Evolutionary conservation across 2,329 filamentous ascomycete species (phyloP).

Genomic region (Hymenoscyphus fraxineus): DNA sequence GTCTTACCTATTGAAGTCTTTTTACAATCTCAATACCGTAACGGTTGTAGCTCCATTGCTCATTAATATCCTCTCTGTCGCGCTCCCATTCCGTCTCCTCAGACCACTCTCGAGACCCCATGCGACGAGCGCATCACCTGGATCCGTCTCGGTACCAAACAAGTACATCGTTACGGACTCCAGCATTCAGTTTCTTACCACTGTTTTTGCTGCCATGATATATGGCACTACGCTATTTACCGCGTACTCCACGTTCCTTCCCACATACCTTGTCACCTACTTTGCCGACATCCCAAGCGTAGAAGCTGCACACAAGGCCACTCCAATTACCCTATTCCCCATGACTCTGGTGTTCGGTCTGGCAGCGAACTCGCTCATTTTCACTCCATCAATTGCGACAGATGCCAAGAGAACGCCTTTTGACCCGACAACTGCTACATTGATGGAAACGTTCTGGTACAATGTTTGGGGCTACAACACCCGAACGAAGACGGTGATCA

Average conservation of each 20-base stretch:
- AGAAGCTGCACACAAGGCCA: slow-evolving; percentile 61
- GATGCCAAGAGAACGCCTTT: slow-evolving; percentile 53
- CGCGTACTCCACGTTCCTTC: slow-evolving; percentile 67
- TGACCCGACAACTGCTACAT: slow-evolving; percentile 59
- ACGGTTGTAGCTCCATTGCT: slow-evolving; percentile 59
- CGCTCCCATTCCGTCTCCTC: slow-evolving; percentile 71
- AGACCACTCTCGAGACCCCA: slow-evolving; percentile 65
- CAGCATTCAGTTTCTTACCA: slow-evolving; percentile 60
- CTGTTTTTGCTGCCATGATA: slow-evolving; percentile 65
- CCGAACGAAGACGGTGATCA: slow-evolving; percentile 60
- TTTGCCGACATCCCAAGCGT: slow-evolving; percentile 71
- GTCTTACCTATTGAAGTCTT: slow-evolving; percentile 72
- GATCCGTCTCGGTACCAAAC: slow-evolving; percentile 48
- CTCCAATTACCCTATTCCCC: slow-evolving; percentile 58
- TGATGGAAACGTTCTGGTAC: slow-evolving; percentile 66
- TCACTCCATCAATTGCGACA: slow-evolving; percentile 60
- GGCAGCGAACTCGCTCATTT: slow-evolving; percentile 73
- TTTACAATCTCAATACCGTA: slow-evolving; percentile 65
- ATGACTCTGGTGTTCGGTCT: slow-evolving; percentile 56
- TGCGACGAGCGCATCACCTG: slow-evolving; percentile 44
- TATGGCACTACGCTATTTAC: slow-evolving; percentile 71
- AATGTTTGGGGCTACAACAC: slow-evolving; percentile 68
- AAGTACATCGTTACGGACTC: slow-evolving; percentile 62
- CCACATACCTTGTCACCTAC: slow-evolving; percentile 66
- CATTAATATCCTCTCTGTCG: slow-evolving; percentile 66